Percentiles rank a stretch among this genome's conserved stretches.
These are phyloP conservation scores for Heliosperma pusillum DNA, from an alignment of 148 eudicot species.

Conservation along the genomic window DNA sequence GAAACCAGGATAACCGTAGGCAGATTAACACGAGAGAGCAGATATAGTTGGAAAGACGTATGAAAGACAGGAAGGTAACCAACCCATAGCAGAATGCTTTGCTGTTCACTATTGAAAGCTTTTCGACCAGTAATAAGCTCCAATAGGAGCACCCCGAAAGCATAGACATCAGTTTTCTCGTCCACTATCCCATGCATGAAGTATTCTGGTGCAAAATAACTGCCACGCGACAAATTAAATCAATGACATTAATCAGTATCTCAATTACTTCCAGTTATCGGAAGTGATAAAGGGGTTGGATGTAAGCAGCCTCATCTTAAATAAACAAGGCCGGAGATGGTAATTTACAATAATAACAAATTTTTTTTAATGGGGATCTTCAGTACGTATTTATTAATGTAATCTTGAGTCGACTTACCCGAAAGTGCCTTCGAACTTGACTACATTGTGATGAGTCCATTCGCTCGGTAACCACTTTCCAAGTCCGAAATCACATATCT, in stretches of 20 bases:
- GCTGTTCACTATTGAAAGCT: conserved; percentile 56
- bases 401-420: conserved; percentile 49
- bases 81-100: conserved; percentile 79
- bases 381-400: not conserved
- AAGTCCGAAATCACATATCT: conserved; percentile 96
- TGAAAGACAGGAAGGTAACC: conserved; percentile 4
- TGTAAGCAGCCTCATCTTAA: too few species aligned
- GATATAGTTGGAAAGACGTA: not conserved
- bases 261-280: too few species aligned
- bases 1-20: not conserved
- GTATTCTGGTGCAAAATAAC: conserved; percentile 95
- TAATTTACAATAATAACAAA: too few species aligned
- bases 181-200: conserved; percentile 91
- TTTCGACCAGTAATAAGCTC: conserved; percentile 76
- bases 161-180: conserved; percentile 83
- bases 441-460: conserved; percentile 65
- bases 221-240: conserved; percentile 28
- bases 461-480: conserved; percentile 87
- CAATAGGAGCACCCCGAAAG: conserved; percentile 81
- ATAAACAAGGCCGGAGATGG: too few species aligned
- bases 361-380: too few species aligned
- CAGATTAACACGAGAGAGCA: not conserved
- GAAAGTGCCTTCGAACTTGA: conserved; percentile 86
- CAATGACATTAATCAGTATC: not conserved
- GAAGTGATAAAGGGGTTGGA: too few species aligned